Conservation (phyloP, 2,329 filamentous ascomycete species). For the Canariomyces notabilis region DNA sequence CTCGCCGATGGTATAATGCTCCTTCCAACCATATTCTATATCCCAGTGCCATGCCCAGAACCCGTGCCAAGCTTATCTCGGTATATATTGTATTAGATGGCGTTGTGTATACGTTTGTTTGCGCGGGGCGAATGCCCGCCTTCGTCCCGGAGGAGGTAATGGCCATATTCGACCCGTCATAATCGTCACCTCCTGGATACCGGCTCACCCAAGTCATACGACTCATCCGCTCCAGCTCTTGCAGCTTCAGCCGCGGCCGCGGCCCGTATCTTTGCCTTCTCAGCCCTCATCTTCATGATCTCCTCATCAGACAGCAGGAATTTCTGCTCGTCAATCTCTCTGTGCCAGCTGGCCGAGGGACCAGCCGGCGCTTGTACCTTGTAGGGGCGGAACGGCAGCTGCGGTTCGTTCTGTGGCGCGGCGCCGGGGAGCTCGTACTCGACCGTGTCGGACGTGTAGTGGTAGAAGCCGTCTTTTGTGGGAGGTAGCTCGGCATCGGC, state of each 20-base stretch:
- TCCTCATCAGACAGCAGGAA: constrained; percentile 26
- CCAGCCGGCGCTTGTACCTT: constrained; percentile 2
- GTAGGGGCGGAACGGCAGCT: constrained; percentile 21
- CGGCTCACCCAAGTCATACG: constrained; percentile 13
- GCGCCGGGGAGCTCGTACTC: constrained; percentile 26
- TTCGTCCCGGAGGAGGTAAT: too few species aligned
- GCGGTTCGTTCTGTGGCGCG: constrained; percentile 18
- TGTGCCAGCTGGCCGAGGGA: not conserved
- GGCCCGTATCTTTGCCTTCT: constrained; percentile 18
- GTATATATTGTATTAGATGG: too few species aligned
- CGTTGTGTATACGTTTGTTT: too few species aligned
- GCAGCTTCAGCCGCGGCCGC: not conserved
- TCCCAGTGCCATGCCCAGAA: not conserved
- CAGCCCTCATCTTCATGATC: constrained; percentile 19
- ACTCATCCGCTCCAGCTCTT: too few species aligned
- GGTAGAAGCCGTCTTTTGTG: constrained; percentile 28
- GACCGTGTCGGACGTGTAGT: constrained; percentile 16
- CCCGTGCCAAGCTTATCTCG: not conserved
- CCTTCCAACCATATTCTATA: constrained; percentile 4
- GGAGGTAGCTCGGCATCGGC: constrained; percentile 27
- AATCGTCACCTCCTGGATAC: constrained; percentile 4
- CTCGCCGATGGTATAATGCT: constrained; percentile 25
- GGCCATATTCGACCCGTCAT: constrained; percentile 1
- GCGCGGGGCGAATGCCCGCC: too few species aligned
- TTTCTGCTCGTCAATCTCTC: constrained; percentile 28